phyloP scores from a whole-genome alignment of 1,284 basidiomycete genomes.

The Fomitopsis schrenkii region DNA sequence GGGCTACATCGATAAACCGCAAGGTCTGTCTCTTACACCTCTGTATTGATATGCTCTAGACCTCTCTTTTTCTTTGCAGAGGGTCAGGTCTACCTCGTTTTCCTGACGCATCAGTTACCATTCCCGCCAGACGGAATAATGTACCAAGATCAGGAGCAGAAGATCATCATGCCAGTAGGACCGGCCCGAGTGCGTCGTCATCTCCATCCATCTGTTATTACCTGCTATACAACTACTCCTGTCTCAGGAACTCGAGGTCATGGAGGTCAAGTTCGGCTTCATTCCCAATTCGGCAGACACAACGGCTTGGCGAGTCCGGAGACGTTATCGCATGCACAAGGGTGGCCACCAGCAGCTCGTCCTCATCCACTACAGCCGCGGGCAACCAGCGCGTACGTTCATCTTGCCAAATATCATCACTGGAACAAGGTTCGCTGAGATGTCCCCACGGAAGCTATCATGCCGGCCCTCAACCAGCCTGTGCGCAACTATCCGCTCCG shows the following conservation, averaged over 20 bases:
- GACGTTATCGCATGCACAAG: conserved; percentile 65
- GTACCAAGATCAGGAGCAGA: conserved; percentile 65
- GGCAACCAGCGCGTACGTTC: conserved; percentile 53
- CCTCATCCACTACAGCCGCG: conserved; percentile 69
- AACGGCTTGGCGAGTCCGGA: conserved; percentile 57
- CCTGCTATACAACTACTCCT: not conserved
- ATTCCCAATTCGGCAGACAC: conserved; percentile 57
- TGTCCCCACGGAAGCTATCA: conserved; percentile 40
- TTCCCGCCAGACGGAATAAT: conserved; percentile 71
- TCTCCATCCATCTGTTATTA: not conserved
- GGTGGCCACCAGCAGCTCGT: conserved; percentile 66
- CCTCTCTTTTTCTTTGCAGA: conserved; percentile 35
- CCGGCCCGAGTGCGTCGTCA: conserved; percentile 42
- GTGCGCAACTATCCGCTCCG: conserved; percentile 68
- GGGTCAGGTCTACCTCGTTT: conserved; percentile 60
- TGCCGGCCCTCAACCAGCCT: conserved; percentile 53
- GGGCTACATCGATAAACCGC: conserved; percentile 70
- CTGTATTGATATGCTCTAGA: not conserved
- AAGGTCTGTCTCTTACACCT: conserved; percentile 34
- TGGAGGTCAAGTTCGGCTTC: conserved; percentile 70
- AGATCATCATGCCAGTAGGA: conserved; percentile 46
- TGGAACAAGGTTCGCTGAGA: not conserved
- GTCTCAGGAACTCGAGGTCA: conserved; percentile 66
- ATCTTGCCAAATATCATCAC: not conserved
- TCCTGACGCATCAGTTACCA: conserved; percentile 46